phyloP scores from a whole-genome alignment of 1,284 basidiomycete species.

The Austroboletus niveus region DNA sequence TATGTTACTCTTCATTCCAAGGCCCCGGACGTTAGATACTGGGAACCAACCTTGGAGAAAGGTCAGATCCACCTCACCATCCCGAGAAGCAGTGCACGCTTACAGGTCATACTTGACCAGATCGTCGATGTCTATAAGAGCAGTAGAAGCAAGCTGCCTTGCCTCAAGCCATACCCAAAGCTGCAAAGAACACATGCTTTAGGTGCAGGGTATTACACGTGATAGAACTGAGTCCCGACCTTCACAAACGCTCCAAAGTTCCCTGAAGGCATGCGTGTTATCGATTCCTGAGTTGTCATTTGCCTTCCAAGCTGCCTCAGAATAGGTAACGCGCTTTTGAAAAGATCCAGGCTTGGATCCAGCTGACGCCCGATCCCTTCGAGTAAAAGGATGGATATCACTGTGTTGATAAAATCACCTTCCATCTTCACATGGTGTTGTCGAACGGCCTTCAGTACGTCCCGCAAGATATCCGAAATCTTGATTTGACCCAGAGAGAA shows the following conservation, averaged over 20 bases:
- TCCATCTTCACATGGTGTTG: slow-evolving; percentile 98
- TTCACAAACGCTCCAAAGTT: slow-evolving; percentile 85
- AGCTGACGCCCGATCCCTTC: slow-evolving; percentile 96
- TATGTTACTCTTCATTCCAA: neutral
- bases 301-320: slow-evolving; percentile 84
- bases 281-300: slow-evolving; percentile 78
- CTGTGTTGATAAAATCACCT: slow-evolving; percentile 97
- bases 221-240: slow-evolving; percentile 40
- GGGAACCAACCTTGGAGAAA: slow-evolving; percentile 23
- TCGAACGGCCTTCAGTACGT: slow-evolving; percentile 86
- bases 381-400: slow-evolving; percentile 89
- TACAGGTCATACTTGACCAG: slow-evolving; percentile 76
- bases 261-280: slow-evolving; percentile 60
- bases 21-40: slow-evolving; percentile 15
- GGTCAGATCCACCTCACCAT: slow-evolving; percentile 14
- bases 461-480: slow-evolving; percentile 89
- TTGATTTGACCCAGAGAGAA: slow-evolving; percentile 96
- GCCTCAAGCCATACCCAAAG: slow-evolving; percentile 93
- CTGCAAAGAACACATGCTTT: slow-evolving; percentile 35
- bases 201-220: neutral
- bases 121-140: slow-evolving; percentile 76
- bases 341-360: slow-evolving; percentile 90
- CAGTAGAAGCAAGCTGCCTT: slow-evolving; percentile 77
- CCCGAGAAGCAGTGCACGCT: slow-evolving; percentile 24
- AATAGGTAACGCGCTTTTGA: slow-evolving; percentile 91